Conservation (phyloP, 2,329 filamentous ascomycete species). For the Diatrype stigma region DNA sequence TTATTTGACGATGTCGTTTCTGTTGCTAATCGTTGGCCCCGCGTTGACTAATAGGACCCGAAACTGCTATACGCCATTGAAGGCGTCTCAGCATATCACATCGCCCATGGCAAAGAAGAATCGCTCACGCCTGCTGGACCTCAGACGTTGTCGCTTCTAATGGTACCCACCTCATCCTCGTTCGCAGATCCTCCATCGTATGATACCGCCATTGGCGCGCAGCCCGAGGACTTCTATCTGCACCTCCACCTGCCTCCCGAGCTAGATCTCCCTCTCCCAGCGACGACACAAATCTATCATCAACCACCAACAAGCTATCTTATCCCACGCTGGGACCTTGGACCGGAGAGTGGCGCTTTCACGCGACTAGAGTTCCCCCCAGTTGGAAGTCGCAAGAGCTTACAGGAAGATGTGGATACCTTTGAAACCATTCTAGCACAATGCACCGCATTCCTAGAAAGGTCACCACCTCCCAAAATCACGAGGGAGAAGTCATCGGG, state of each 20-base stretch:
- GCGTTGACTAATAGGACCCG: constrained; percentile 51
- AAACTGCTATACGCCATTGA: constrained; percentile 69
- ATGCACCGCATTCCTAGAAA: constrained; percentile 91
- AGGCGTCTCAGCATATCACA: constrained; percentile 86
- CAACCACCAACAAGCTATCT: constrained; percentile 90
- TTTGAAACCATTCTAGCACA: constrained; percentile 98
- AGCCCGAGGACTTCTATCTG: constrained; percentile 92
- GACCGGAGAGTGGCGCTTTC: constrained; percentile 82
- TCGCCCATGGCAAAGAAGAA: constrained; percentile 81
- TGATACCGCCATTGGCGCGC: constrained; percentile 47
- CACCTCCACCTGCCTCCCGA: constrained; percentile 93
- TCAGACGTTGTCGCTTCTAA: constrained; percentile 87
- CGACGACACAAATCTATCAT: constrained; percentile 96
- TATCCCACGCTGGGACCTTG: constrained; percentile 92
- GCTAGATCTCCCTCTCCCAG: constrained; percentile 87
- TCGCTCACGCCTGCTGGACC: constrained; percentile 79
- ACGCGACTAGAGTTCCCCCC: constrained; percentile 87
- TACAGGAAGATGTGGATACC: constrained; percentile 90
- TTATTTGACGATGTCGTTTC: not conserved
- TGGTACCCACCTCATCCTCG: constrained; percentile 86
- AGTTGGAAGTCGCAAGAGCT: constrained; percentile 64
- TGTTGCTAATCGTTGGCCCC: constrained; percentile 6
- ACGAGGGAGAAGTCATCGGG: constrained; percentile 24
- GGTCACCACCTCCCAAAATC: constrained; percentile 59
- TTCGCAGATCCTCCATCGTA: constrained; percentile 54